Evolutionary conservation across 1,139 yeast species (phyloP), one percentile per base, ranked within the genome.

Genomic region (Debaryomyces nepalensis): DNA sequence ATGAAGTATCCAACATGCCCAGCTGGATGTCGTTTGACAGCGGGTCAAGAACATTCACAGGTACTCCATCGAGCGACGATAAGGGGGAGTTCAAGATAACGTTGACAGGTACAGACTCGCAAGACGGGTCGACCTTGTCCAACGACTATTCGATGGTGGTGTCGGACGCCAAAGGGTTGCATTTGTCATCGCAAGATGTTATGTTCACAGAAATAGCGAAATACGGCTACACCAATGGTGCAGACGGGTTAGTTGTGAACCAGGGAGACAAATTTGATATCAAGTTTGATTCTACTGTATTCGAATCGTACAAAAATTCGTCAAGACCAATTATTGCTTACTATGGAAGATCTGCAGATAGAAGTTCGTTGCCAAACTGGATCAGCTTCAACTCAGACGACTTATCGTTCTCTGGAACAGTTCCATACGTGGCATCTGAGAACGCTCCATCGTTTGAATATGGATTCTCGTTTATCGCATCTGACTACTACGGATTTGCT

Each of bases 301-400:
- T 90, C 55, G 64, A 64, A 45, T 54, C 67, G 41, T 61, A 73
- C 45, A 50, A 70, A 3, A 66, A 77, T 21, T 72, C 81, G 14
- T 64, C 70, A 22, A 59, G 73, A 37, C 58, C 70, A 9, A 78
- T 84, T 24, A 66, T 76, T 16, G 83, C 84, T n/a, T 89, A 85
- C 65, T 87, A 87, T 56, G 97, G 97, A n/a, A 77, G 87, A 49
- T 81, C 93, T 14, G 69, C 74, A 15, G 88, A 88, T 58, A 80
- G 93, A 58, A 78, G 96, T 1, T 95, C 99, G 1, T 73, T 93
- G 41, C 99, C 99, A 19, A 84, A 80, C 55, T 93, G 99, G 99
- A 69, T 90, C 41, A 62, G 66, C 43, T 93, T 91, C 58, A 81
- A 87, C 57, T 60, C 82, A 7, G 67, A 71, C 31, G 71, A 68